Base-by-base conservation (phyloP, 768 basidiomycete species). In the Amylocystis lapponica region DNA sequence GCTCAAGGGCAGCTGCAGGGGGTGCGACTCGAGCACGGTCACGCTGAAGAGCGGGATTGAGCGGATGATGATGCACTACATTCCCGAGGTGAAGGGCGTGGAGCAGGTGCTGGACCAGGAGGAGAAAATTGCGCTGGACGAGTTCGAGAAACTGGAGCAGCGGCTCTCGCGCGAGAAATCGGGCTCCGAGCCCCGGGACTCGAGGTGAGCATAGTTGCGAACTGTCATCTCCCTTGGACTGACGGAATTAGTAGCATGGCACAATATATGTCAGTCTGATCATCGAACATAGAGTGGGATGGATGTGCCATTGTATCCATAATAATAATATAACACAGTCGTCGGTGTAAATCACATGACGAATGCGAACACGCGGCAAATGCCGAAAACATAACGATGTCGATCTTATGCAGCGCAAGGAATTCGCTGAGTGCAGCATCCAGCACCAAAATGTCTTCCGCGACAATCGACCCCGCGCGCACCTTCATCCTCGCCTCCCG, bases 61-160 rank as follows among this genome's bases (percentile, higher is more conserved):
- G 67, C 74, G 96, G 50, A 98, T 99, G 96, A 69, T 99, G 55
- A 93, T 91, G 91, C 95, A 98, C 66, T 98, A 98, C 58, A 91
- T 99, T 41, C 95, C 95, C 2, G 89, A 95, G 65, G 92, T 95
- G 29, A 87, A 91, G 63, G 86, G 81, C 20, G 87, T 94, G 7
- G 85, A 92, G 55, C 88, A 94, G 77, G 89, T 97, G 5, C 62
- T 97, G 39, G 94, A 91, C 56, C 78, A 86, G 51, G 96, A 98
- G 53, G 96, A 98, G 61, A 67, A 74, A 26, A 76, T 98, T 36
- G 87, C 95, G 0, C 58, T 89, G 49, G 78, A 82, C 48, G 96
- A 96, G 64, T 98, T 98, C 56, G 29, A 30, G 36, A 51, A 29
- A 97, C 75, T 96, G 2, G 92, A 95, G 60, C 58, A 82, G 55